A percentile compares a stretch with the other conserved stretches of the same genome.
Evolutionary conservation across 75 land plant species (phyloP).

Genomic region (Sequoiadendron giganteum): DNA sequence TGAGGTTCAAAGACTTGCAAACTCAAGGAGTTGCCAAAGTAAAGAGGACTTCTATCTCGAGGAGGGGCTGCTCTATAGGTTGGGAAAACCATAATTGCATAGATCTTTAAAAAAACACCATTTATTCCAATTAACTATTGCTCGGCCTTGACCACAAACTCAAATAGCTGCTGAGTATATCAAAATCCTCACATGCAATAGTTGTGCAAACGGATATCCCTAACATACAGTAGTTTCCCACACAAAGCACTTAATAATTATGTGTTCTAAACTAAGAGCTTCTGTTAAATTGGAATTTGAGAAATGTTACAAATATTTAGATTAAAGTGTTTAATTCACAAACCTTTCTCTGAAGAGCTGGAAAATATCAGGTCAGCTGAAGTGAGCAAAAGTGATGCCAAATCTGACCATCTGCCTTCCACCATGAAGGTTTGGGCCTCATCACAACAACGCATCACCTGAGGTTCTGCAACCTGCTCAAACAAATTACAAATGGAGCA

Average conservation of each 20-base stretch:
- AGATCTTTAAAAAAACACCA: too few relatives aligned
- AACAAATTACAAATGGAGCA: not conserved
- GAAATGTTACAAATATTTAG: not conserved
- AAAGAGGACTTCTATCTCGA: too few relatives aligned
- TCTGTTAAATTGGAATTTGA: not conserved
- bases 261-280: not conserved
- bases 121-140: too few relatives aligned
- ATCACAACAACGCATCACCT: conserved; percentile 59
- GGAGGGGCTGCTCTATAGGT: too few relatives aligned
- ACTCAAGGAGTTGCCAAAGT: too few relatives aligned
- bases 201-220: not conserved
- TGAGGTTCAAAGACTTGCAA: too few relatives aligned
- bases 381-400: conserved; percentile 81
- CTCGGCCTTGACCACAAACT: not conserved
- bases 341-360: conserved; percentile 81
- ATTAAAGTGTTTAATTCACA: not conserved
- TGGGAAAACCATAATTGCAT: too few relatives aligned
- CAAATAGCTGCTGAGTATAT: not conserved
- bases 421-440: conserved; percentile 75
- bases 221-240: not conserved
- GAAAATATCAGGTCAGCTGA: conserved; percentile 75
- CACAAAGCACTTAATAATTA: not conserved
- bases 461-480: conserved; percentile 70
- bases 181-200: not conserved
- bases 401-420: conserved; percentile 66